Base-by-base conservation (phyloP, 1,284 basidiomycete genomes). In the Ustilago tritici region DNA sequence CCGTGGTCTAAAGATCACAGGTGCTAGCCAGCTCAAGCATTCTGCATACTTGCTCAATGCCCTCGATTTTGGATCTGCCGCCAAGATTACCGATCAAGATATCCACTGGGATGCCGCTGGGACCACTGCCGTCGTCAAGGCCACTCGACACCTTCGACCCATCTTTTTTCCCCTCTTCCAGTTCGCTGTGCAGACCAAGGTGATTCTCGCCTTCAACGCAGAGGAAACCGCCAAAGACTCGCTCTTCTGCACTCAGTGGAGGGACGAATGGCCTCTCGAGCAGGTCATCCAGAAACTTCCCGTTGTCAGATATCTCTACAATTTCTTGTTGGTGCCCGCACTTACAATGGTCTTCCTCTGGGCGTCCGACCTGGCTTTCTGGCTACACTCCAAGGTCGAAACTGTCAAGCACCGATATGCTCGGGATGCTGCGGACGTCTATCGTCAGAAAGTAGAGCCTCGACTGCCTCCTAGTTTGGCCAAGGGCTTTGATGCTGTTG, bases 21-120 rank as follows among this genome's bases (percentile, higher is more conserved):
- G 79, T 47, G 78, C 72, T 8, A 67, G 65, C 43, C 70, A 77
- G 43, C 35, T 81, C 54, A 81, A 81, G 67, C 77, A 80, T 36
- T 68, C 78, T 19, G 65, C 65, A 2, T 78, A 60, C 23, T 53
- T 80, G 19, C 63, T 70, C 47, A 81, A 80, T 57, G 47, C 62
- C 8, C 52, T 78, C 57, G 75, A 80, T 64, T 56, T 65, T 55
- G 79, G 79, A n/a, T 67, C 58, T 4, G 56, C 64, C 4, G 69
- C 78, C 43, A 65, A 65, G 41, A 63, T 81, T 49, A 28, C 40
- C 32, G 61, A 70, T n/a, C 34, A 61, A 5, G 74, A 81, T 35
- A 62, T 81, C 34, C 56, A 40, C 19, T 81, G 79, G 79, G 65
- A 78, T 28, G 41, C 62, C 11, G 52, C 61, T 14, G 49, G 56